A percentile compares a stretch with the other conserved stretches of the same genome.
Conservation (phyloP, 225 moss, liverwort and hornwort species). For the Physcomitrellopsis africana region DNA sequence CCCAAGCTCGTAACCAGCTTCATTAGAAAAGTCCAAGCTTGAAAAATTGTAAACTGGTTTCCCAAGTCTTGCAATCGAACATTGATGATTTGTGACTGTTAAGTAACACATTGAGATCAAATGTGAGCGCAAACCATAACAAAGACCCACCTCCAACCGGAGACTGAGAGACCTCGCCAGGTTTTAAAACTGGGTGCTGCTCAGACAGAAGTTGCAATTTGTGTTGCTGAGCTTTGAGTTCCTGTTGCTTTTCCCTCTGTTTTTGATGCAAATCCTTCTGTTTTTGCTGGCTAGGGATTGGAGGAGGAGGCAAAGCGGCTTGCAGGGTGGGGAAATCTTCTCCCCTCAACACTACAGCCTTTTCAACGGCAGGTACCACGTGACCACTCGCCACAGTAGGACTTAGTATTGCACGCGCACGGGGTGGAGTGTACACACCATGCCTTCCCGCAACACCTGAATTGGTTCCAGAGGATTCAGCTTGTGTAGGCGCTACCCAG, state of each 20-base stretch:
- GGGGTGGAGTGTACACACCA: constrained; percentile 96
- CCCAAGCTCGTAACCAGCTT: constrained; percentile 7
- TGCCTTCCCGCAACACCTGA: constrained; percentile 68
- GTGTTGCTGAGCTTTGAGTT: constrained; percentile 92
- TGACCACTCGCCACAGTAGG: constrained; percentile 46
- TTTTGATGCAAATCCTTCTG: constrained; percentile 92
- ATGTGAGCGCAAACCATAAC: constrained; percentile 1
- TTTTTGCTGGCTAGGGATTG: constrained; percentile 65
- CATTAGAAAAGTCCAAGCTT: not conserved
- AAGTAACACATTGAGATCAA: constrained; percentile 16
- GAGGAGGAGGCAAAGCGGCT: constrained; percentile 86
- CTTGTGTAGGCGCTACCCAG: constrained; percentile 62
- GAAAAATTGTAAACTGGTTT: not conserved
- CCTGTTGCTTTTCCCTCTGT: constrained; percentile 90
- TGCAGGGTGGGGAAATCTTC: constrained; percentile 98
- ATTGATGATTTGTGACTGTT: not conserved
- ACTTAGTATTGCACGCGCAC: constrained; percentile 75
- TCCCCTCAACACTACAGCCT: constrained; percentile 94
- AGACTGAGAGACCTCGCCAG: constrained; percentile 73
- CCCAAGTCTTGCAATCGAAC: constrained; percentile 1
- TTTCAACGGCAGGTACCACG: constrained; percentile 62
- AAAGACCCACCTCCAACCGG: constrained; percentile 64
- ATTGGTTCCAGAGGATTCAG: constrained; percentile 38
- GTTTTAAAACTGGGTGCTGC: constrained; percentile 66
- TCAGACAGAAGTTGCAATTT: constrained; percentile 87